These are phyloP conservation scores for Suillus bovinus DNA, from an alignment of 768 basidiomycete genomes.

Conservation along the genomic window DNA sequence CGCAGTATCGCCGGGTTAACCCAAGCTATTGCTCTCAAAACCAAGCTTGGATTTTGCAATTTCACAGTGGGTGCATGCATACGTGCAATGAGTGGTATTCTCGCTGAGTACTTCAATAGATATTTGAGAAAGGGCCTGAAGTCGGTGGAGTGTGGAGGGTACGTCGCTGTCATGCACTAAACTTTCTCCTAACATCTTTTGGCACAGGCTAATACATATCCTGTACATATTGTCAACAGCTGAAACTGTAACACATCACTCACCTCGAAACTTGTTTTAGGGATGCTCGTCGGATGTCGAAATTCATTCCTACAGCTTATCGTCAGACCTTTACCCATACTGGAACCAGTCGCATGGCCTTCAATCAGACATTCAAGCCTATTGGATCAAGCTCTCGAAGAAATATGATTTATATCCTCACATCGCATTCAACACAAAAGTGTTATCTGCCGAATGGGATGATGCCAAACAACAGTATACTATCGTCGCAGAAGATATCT, in stretches of 20 bases:
- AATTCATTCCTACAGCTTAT: conserved; percentile 45
- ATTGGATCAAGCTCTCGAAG: conserved; percentile 40
- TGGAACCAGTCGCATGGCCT: conserved; percentile 44
- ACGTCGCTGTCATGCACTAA: conserved; percentile 18
- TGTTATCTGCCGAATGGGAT: conserved; percentile 49
- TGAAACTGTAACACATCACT: background rate
- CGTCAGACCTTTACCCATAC: conserved; percentile 45
- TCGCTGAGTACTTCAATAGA: conserved; percentile 28
- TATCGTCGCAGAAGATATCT: conserved; percentile 32
- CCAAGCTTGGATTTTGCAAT: conserved; percentile 36
- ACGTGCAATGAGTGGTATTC: background rate
- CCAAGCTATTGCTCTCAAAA: conserved; percentile 43
- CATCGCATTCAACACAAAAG: conserved; percentile 44
- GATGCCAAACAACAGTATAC: conserved; percentile 34
- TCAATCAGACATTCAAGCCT: conserved; percentile 43
- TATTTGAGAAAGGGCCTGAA: conserved; percentile 45
- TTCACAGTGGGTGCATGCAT: conserved; percentile 38
- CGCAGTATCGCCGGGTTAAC: conserved; percentile 43
- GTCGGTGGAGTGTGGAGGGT: conserved; percentile 57
- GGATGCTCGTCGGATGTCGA: conserved; percentile 46
- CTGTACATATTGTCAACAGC: conserved; percentile 9
- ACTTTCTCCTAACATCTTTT: background rate
- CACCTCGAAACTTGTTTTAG: conserved; percentile 19
- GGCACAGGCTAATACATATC: conserved; percentile 29
- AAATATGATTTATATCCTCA: conserved; percentile 44